These are phyloP conservation scores for Thalassiosira pacifica DNA, from an alignment of 352 stramenopile genomes.

Conservation along the genomic window DNA sequence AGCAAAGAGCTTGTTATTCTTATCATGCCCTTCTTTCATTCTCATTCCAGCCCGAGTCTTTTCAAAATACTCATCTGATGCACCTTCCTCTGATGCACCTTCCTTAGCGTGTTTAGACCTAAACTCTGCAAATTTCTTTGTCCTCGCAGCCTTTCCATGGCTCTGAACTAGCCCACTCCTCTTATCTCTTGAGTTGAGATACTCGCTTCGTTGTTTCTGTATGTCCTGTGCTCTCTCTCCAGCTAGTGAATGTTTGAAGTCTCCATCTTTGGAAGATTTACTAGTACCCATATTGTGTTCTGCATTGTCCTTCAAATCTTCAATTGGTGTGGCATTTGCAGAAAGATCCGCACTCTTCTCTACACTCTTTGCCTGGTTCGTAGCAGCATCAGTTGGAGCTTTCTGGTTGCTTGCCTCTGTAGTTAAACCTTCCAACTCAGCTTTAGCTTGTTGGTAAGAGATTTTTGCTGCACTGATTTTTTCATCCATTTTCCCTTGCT, in stretches of 20 bases:
- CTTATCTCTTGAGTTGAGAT: background rate
- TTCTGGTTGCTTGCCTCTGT: background rate
- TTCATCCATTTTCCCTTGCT: background rate
- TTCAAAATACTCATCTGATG: background rate
- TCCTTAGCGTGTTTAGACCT: background rate
- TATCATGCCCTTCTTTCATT: background rate
- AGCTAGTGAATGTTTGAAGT: background rate
- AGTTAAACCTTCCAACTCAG: background rate
- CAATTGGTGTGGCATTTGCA: background rate
- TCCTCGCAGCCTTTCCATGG: background rate
- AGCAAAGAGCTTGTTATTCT: background rate
- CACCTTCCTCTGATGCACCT: background rate
- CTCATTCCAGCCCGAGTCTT: background rate
- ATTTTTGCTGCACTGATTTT: background rate
- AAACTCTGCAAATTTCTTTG: background rate
- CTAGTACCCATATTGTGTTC: background rate
- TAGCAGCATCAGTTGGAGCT: background rate
- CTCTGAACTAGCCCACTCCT: background rate
- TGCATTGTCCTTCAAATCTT: background rate
- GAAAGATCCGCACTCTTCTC: background rate
- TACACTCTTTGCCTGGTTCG: background rate
- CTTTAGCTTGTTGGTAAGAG: background rate
- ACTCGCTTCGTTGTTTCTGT: background rate
- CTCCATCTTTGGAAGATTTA: background rate
- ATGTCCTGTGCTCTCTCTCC: background rate